phyloP scores from a whole-genome alignment of 208 protist genomes.

The Leishmania aethiopica region DNA sequence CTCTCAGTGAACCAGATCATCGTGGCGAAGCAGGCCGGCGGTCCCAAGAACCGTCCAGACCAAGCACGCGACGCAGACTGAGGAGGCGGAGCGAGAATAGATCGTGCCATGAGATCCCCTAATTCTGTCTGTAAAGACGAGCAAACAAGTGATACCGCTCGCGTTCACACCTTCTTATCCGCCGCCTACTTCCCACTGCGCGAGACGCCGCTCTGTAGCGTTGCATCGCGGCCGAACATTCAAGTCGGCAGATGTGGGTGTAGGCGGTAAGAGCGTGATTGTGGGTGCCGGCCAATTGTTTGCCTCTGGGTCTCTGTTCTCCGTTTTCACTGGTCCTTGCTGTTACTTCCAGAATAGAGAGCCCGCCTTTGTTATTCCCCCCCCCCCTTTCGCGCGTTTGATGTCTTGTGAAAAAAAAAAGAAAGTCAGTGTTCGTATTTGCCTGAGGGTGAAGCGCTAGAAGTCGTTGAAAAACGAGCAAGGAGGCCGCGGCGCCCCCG shows the following conservation, averaged over 20 bases:
- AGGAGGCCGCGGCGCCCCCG: background rate
- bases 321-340: background rate
- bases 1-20: slow-evolving; percentile 97
- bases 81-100: background rate
- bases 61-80: slow-evolving; percentile 86
- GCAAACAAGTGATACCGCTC: background rate
- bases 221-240: background rate
- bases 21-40: slow-evolving; percentile 97
- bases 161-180: background rate
- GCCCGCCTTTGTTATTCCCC: background rate
- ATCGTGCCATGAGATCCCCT: background rate
- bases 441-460: background rate
- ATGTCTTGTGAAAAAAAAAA: background rate
- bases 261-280: background rate
- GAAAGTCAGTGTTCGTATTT: background rate
- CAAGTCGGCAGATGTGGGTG: background rate
- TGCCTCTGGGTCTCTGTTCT: background rate
- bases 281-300: background rate
- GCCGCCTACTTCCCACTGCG: too few relatives aligned
- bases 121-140: background rate
- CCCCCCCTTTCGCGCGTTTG: background rate
- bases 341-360: background rate
- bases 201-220: background rate
- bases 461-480: background rate
- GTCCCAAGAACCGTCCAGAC: slow-evolving; percentile 92